phyloP scores from a whole-genome alignment of 192 early-diverging fungal genomes.

The Chytriomyces hyalinus region DNA sequence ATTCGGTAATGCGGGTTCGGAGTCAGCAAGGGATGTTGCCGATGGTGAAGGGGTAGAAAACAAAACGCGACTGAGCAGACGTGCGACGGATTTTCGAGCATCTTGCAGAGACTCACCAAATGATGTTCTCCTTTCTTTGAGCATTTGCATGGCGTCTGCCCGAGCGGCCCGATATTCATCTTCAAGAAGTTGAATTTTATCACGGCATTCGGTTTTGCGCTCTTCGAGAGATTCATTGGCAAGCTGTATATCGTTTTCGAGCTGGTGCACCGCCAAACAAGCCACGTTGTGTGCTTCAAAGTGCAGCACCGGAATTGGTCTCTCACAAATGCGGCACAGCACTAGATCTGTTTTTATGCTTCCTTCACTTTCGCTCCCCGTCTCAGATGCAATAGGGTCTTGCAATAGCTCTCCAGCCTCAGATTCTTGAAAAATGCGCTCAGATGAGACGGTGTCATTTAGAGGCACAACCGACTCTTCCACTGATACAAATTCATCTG shows the following conservation, averaged over 20 bases:
- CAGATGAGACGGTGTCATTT: not conserved
- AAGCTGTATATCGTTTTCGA: constrained; percentile 76
- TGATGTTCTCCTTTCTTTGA: constrained; percentile 28
- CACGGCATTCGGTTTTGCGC: constrained; percentile 52
- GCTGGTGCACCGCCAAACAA: constrained; percentile 77
- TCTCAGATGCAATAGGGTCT: not conserved
- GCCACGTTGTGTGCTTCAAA: constrained; percentile 76
- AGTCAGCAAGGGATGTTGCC: not conserved
- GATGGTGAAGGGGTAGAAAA: not conserved
- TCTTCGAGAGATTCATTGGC: constrained; percentile 75
- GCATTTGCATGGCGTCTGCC: constrained; percentile 4
- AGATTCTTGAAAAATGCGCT: not conserved
- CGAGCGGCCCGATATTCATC: constrained; percentile 37
- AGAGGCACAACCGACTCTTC: not conserved
- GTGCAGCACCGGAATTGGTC: constrained; percentile 66
- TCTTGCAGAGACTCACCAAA: constrained; percentile 24
- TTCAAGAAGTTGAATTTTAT: constrained; percentile 43
- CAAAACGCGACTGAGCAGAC: constrained; percentile 1
- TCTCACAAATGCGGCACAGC: constrained; percentile 81
- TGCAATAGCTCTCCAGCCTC: not conserved
- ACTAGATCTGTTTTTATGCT: constrained; percentile 51
- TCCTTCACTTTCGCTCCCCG: constrained; percentile 20
- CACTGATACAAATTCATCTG: constrained; percentile 24
- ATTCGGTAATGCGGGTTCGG: not conserved
- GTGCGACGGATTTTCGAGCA: not conserved